Conservation (phyloP, 495 filamentous ascomycete species). For the Bathelium albidoporum region DNA sequence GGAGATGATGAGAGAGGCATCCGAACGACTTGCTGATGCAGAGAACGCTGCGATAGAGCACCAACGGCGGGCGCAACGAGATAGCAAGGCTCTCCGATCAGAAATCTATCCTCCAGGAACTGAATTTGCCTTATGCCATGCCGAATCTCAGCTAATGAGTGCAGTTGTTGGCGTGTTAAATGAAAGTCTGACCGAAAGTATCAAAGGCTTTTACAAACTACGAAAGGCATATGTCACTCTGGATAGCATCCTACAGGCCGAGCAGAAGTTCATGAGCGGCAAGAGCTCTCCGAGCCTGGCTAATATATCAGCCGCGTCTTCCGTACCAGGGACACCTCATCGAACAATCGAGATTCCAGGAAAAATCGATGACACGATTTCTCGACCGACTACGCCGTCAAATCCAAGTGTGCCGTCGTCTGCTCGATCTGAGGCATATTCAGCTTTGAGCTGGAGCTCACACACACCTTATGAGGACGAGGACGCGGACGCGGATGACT, state of each 20-base stretch:
- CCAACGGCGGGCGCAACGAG: slow-evolving; percentile 58
- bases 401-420: not conserved
- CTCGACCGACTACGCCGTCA: slow-evolving; percentile 11
- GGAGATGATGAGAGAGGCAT: slow-evolving; percentile 83
- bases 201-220: slow-evolving; percentile 87
- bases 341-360: not conserved
- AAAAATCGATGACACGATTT: not conserved
- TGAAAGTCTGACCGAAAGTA: slow-evolving; percentile 83
- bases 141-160: slow-evolving; percentile 77
- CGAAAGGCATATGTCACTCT: slow-evolving; percentile 81
- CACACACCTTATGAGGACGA: slow-evolving; percentile 3
- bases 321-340: slow-evolving; percentile 4
- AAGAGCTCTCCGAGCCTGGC: slow-evolving; percentile 22
- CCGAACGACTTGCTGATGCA: slow-evolving; percentile 61
- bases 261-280: slow-evolving; percentile 45
- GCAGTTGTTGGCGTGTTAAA: slow-evolving; percentile 84
- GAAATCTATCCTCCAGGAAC: slow-evolving; percentile 69
- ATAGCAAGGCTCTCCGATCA: slow-evolving; percentile 42
- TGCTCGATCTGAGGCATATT: not conserved
- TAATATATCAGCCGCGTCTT: slow-evolving; percentile 19
- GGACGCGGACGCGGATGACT: slow-evolving; percentile 31
- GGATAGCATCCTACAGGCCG: slow-evolving; percentile 59
- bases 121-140: slow-evolving; percentile 71
- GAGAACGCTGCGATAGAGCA: slow-evolving; percentile 70
- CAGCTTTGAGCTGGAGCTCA: not conserved